Evolutionary conservation across 352 stramenopile species (phyloP), one percentile per base, ranked within the genome.

Genomic region (Pythium dissotocum): DNA sequence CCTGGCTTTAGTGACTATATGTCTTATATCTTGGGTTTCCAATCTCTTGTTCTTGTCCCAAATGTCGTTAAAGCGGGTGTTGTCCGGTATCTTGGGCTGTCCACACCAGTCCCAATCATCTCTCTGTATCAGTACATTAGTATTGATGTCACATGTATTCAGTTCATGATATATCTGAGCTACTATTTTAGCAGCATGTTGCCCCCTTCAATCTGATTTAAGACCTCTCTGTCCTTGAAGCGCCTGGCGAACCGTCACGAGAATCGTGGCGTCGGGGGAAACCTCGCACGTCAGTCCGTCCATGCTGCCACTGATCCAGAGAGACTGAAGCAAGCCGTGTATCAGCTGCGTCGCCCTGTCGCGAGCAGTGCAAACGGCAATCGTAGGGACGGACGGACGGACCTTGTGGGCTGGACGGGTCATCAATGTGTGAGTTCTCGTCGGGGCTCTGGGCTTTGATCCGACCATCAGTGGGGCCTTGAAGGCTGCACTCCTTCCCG

Each of bases 311-410:
- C 44, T 52, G 44, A 52, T 52, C 16, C 44, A 52, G 14, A 52
- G 44, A 28, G 18, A 12, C 4, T 8, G 18, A 30, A 30, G 28
- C 28, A 30, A 30, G 28, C 28, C 28, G 18, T 52, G 18, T 52
- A 52, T 52, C 44, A 52, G 44, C 44, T 52, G 44, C 44, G n/a
- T 52, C 44, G 44, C 44, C 44, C 44, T 18, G 4, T 52, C 44
- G 44, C 44, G 44, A 16, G 44, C 44, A 52, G 44, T 0, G 28
- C 28, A 30, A 30, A 4, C 28, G 28, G 44, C 44, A 14, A 16
- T 52, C 44, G 38, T 44, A 14, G 4, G 35, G 35, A 4, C 35
- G 35, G 35, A 40, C 35, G 8, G 35, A 40, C 35, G 4, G 28
- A 30, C 28, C 28, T 30, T 30, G 28, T 30, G 28, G 28, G 28